Evolutionary conservation across 1,139 yeast genomes (phyloP).

Genomic region (Yamadazyma friedrichii): DNA sequence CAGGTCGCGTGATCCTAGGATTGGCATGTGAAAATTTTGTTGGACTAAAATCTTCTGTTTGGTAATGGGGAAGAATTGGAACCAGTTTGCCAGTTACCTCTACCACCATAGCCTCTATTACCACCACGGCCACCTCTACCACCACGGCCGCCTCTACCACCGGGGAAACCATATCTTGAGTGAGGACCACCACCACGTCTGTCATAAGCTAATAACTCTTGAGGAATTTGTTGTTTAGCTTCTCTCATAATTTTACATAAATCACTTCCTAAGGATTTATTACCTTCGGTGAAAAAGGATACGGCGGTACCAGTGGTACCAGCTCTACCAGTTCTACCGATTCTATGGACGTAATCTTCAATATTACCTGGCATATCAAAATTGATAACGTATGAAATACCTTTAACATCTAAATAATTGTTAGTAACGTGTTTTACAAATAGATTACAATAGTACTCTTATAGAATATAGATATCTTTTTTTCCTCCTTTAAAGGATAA

Average conservation of each 20-base stretch:
- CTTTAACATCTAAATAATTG: constrained; percentile 81
- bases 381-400: constrained; percentile 89
- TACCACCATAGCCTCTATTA: constrained; percentile 22
- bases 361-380: constrained; percentile 97
- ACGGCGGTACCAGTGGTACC: constrained; percentile 95
- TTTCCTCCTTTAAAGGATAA: neutral
- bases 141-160: constrained; percentile 47
- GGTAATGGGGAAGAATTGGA: constrained; percentile 32
- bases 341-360: constrained; percentile 95
- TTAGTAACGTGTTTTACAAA: constrained; percentile 22
- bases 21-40: constrained; percentile 10
- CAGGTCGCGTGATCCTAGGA: constrained; percentile 12
- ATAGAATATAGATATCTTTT: too few relatives aligned
- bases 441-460: too few relatives aligned
- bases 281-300: constrained; percentile 88
- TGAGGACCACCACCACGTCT: constrained; percentile 53
- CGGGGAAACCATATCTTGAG: constrained; percentile 56
- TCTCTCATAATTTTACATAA: constrained; percentile 88
- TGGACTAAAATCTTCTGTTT: constrained; percentile 28
- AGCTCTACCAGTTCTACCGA: constrained; percentile 99
- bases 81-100: constrained; percentile 25
- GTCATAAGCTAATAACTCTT: constrained; percentile 56
- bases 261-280: constrained; percentile 87
- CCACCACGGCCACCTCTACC: constrained; percentile 30
- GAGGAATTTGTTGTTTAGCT: constrained; percentile 88